A percentile compares a stretch with the other conserved stretches of the same genome.
phyloP scores from a whole-genome alignment of 2,329 filamentous ascomycete genomes.

The Monilinia polystroma region DNA sequence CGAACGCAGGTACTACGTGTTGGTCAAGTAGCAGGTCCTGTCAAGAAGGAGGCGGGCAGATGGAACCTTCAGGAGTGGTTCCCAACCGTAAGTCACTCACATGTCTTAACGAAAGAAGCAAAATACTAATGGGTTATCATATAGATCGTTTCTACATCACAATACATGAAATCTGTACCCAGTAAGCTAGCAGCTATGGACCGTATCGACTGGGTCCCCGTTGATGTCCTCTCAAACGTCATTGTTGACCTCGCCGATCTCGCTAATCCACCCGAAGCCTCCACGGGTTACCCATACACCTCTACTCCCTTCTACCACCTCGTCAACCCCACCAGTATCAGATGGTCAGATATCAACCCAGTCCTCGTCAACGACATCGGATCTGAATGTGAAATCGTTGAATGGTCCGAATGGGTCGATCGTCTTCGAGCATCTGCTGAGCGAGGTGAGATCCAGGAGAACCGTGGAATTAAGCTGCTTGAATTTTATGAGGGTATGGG shows the following conservation, averaged over 20 bases:
- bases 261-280: constrained; percentile 1
- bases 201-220: constrained; percentile 47
- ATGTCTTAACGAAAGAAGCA: neutral
- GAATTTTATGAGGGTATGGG: constrained; percentile 34
- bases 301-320: constrained; percentile 37
- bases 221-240: constrained; percentile 40
- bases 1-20: constrained; percentile 46
- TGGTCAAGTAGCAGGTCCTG: constrained; percentile 49
- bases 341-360: constrained; percentile 34
- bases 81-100: constrained; percentile 40
- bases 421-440: constrained; percentile 44
- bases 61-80: constrained; percentile 61
- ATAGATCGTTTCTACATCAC: constrained; percentile 41
- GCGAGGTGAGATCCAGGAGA: constrained; percentile 45
- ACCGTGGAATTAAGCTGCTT: constrained; percentile 53
- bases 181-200: constrained; percentile 40
- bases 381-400: constrained; percentile 38
- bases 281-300: constrained; percentile 24
- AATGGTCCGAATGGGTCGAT: constrained; percentile 48
- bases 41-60: constrained; percentile 41
- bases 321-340: constrained; percentile 34
- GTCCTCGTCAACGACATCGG: constrained; percentile 28
- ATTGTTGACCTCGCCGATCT: constrained; percentile 39
- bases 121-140: constrained; percentile 33
- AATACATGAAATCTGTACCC: constrained; percentile 43